Evolutionary conservation across 495 filamentous ascomycete genomes (phyloP).

Genomic region (Aspergillus olivimuriae): DNA sequence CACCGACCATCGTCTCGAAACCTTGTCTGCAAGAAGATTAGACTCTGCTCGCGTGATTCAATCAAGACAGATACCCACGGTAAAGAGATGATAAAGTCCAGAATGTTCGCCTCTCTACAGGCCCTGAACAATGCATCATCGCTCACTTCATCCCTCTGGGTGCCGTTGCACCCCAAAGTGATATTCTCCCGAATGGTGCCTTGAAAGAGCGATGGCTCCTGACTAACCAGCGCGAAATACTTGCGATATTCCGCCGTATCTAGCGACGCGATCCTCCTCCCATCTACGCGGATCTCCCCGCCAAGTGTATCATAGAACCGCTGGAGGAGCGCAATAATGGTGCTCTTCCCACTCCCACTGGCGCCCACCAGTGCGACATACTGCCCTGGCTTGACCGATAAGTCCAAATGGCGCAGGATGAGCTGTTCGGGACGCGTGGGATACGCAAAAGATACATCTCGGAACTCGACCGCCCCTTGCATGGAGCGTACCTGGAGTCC

Average conservation of each 20-base stretch:
- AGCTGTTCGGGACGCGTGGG: conserved; percentile 70
- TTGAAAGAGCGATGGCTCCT: conserved; percentile 81
- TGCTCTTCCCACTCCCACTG: conserved; percentile 77
- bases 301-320: conserved; percentile 74
- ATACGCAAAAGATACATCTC: conserved; percentile 75
- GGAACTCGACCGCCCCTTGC: conserved; percentile 66
- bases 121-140: conserved; percentile 60
- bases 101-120: conserved; percentile 86
- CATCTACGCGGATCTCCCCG: conserved; percentile 67
- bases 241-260: conserved; percentile 72
- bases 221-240: conserved; percentile 71
- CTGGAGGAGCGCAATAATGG: conserved; percentile 70
- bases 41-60: background rate
- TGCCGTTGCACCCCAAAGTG: conserved; percentile 54
- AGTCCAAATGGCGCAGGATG: conserved; percentile 63
- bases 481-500: conserved; percentile 52
- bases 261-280: conserved; percentile 60
- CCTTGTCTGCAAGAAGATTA: conserved; percentile 44
- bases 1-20: conserved; percentile 68
- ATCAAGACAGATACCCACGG: conserved; percentile 28
- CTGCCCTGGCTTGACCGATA: conserved; percentile 65
- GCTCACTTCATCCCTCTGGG: conserved; percentile 60
- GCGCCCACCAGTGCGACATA: conserved; percentile 77
- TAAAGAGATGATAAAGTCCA: conserved; percentile 75
- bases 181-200: conserved; percentile 81